These are phyloP conservation scores for Solanum hybrid DNA, from an alignment of 305 asterid species.

Conservation along the genomic window DNA sequence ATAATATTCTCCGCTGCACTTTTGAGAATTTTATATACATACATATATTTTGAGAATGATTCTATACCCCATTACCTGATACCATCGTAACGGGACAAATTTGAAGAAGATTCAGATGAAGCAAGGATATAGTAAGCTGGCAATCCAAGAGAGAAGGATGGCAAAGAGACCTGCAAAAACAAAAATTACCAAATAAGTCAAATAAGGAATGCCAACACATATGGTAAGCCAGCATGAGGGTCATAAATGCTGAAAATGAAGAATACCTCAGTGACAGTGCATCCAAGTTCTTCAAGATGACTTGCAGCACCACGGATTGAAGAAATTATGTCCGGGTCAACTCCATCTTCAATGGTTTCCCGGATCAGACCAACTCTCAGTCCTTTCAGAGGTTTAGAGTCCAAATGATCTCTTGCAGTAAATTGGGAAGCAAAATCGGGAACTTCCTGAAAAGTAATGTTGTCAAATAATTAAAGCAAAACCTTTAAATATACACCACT, in stretches of 20 bases:
- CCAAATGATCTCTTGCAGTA: conserved; percentile 40
- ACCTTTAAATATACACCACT: neutral
- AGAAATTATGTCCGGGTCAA: conserved; percentile 67
- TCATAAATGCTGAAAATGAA: neutral
- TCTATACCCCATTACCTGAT: conserved; percentile 42
- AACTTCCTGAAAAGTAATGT: conserved; percentile 50
- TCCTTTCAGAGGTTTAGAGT: conserved; percentile 78
- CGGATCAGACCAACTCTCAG: conserved; percentile 74
- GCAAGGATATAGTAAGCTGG: conserved; percentile 97
- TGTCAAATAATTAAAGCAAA: conserved; percentile 7
- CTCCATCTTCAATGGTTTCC: conserved; percentile 85
- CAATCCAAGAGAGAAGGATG: conserved; percentile 89
- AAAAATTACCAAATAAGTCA: neutral
- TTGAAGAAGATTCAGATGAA: conserved; percentile 86
- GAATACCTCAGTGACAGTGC: conserved; percentile 63
- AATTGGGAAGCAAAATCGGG: conserved; percentile 64
- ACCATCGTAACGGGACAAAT: conserved; percentile 94
- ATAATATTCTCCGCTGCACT: neutral
- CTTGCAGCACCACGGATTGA: conserved; percentile 57
- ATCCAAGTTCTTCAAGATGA: conserved; percentile 84
- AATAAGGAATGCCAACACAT: neutral
- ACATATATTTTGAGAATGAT: neutral
- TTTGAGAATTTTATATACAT: neutral
- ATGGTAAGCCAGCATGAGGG: neutral
- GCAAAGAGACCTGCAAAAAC: conserved; percentile 61